A percentile compares a stretch with the other conserved stretches of the same genome.
Conservation (phyloP, 495 filamentous ascomycete genomes). For the Diplogelasinospora grovesii region DNA sequence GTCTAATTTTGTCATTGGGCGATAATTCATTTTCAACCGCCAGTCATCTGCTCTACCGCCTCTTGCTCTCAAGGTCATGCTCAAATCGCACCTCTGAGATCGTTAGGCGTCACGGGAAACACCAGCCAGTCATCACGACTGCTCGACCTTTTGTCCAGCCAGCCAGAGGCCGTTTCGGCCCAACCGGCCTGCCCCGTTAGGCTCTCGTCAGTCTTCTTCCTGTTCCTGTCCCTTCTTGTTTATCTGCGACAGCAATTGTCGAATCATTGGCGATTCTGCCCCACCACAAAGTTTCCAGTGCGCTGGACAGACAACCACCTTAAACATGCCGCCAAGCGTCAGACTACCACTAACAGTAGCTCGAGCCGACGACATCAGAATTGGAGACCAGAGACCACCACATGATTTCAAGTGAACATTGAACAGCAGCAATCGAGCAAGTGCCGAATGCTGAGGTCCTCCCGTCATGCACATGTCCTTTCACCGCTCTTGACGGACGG, state of each 20-base stretch:
- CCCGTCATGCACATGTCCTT: conserved; percentile 1
- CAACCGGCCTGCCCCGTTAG: conserved; percentile 15
- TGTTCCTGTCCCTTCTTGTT: conserved; percentile 33
- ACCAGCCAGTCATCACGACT: conserved; percentile 13
- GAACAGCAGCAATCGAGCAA: neutral
- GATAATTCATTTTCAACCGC: conserved; percentile 9
- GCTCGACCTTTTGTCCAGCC: conserved; percentile 19
- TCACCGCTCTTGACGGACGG: conserved; percentile 24
- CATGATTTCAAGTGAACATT: no score
- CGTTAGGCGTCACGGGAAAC: no score
- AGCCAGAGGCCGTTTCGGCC: no score
- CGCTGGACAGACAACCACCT: conserved; percentile 8
- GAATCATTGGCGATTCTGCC: conserved; percentile 27
- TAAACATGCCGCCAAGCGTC: conserved; percentile 12
- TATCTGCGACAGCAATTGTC: conserved; percentile 30
- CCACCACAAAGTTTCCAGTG: conserved; percentile 23
- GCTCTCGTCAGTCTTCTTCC: conserved; percentile 25
- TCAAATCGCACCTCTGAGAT: conserved; percentile 5
- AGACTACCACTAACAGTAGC: conserved; percentile 4
- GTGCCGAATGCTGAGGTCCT: conserved; percentile 7
- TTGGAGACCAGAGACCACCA: neutral
- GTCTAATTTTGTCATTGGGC: conserved; percentile 21
- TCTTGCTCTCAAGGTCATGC: conserved; percentile 10
- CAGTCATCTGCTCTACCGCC: conserved; percentile 16
- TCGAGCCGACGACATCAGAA: conserved; percentile 8